Evolutionary conservation across 257 asterid species (phyloP).

Genomic region (Solanum chmielewskii): DNA sequence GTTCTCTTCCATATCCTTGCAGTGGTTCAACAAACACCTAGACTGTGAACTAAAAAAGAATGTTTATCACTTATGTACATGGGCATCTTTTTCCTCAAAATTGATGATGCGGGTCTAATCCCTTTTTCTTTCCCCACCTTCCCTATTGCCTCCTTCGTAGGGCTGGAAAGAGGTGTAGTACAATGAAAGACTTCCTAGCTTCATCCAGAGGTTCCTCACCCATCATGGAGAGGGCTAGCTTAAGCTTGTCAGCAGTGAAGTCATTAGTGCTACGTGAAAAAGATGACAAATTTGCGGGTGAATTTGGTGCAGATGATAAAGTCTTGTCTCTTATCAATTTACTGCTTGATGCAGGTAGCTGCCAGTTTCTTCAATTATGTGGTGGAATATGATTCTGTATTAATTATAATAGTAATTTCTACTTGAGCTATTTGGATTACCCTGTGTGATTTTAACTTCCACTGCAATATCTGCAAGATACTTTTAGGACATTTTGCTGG

Average conservation of each 20-base stretch:
- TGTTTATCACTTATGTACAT: background rate
- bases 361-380: conserved; percentile 26
- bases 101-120: background rate
- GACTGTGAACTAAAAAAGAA: background rate
- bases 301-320: conserved; percentile 77
- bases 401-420: background rate
- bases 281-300: conserved; percentile 63
- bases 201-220: conserved; percentile 88
- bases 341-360: conserved; percentile 78
- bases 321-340: conserved; percentile 57
- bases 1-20: background rate
- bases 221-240: conserved; percentile 86
- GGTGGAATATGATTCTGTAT: conserved; percentile 1
- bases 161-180: conserved; percentile 45
- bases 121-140: background rate
- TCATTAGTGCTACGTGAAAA: conserved; percentile 84
- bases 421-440: conserved; percentile 13
- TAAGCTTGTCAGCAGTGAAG: conserved; percentile 84
- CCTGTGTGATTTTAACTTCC: conserved; percentile 51
- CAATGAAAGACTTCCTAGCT: conserved; percentile 75
- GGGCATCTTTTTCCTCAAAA: background rate
- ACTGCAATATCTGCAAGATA: conserved; percentile 74
- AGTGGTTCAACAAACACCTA: background rate
- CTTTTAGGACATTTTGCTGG: conserved; percentile 61
- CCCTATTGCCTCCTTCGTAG: background rate